Evolutionary conservation across 1,284 basidiomycete species (phyloP).

Genomic region (Ustilago loliicola): DNA sequence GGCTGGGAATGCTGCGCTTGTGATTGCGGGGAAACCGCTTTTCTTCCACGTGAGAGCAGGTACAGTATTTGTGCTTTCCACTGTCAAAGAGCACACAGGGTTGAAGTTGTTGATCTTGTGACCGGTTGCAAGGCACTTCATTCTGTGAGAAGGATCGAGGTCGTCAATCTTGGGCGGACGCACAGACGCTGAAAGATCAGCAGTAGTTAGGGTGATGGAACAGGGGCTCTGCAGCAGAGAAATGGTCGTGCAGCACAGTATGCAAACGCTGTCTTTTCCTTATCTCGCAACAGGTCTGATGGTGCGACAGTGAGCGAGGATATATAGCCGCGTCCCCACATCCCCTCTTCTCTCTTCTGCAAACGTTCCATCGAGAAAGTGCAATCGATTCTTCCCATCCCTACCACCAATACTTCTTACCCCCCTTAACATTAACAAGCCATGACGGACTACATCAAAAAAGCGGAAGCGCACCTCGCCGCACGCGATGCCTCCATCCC

Average conservation of each 20-base stretch:
- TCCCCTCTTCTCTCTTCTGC: background rate
- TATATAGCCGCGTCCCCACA: constrained; percentile 16
- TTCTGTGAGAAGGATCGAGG: too few species aligned
- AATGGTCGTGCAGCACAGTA: background rate
- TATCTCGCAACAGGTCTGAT: too few species aligned
- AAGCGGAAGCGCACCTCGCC: constrained; percentile 23
- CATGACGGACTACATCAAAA: constrained; percentile 44
- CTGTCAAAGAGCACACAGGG: too few species aligned
- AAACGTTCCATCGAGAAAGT: too few species aligned
- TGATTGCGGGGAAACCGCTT: constrained; percentile 2
- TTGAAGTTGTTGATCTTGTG: too few species aligned
- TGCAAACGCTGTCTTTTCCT: background rate
- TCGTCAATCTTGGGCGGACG: too few species aligned
- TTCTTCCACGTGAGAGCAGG: background rate
- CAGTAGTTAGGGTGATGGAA: too few species aligned
- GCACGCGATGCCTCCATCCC: constrained; percentile 45
- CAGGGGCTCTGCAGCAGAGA: background rate
- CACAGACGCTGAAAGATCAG: too few species aligned
- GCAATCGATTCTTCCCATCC: too few species aligned
- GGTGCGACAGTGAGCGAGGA: background rate
- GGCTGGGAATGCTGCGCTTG: too few species aligned
- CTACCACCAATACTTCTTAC: background rate
- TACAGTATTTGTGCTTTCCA: too few species aligned
- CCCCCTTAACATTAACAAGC: background rate
- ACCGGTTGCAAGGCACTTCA: too few species aligned